These are phyloP conservation scores for Candida fluviatilis DNA, from an alignment of 805 yeast species.

Conservation along the genomic window DNA sequence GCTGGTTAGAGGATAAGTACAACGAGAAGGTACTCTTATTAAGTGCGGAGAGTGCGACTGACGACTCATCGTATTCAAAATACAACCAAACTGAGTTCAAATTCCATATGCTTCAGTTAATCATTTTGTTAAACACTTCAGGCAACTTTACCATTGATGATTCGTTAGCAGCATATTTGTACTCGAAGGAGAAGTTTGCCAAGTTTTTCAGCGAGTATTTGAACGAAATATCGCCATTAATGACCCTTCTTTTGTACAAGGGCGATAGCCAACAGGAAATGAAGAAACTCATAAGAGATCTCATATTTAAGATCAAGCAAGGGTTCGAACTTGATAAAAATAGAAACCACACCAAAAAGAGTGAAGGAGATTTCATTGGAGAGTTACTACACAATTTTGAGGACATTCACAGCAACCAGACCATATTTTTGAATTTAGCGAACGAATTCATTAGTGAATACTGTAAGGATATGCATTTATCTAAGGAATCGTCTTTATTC, in stretches of 20 bases:
- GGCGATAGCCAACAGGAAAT: constrained; percentile 12
- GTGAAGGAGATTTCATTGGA: constrained; percentile 25
- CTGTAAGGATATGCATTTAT: constrained; percentile 32
- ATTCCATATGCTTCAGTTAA: constrained; percentile 37
- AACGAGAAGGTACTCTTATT: constrained; percentile 9
- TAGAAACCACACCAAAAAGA: constrained; percentile 10
- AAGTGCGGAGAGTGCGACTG: background rate
- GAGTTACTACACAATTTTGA: constrained; percentile 29
- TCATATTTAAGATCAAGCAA: constrained; percentile 19
- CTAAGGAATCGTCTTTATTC: constrained; percentile 39
- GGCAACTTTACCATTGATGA: constrained; percentile 15
- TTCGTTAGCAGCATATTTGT: constrained; percentile 31
- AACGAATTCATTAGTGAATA: constrained; percentile 37
- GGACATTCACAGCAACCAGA: constrained; percentile 21
- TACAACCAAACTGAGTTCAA: constrained; percentile 24
- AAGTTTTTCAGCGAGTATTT: constrained; percentile 27
- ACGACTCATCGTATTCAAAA: constrained; percentile 3
- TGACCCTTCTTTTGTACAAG: constrained; percentile 26
- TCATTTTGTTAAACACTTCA: constrained; percentile 23
- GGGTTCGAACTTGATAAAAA: constrained; percentile 17
- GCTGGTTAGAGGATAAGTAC: constrained; percentile 28
- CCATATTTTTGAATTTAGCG: constrained; percentile 32
- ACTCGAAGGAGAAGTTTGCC: constrained; percentile 34
- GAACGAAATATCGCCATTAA: constrained; percentile 31
- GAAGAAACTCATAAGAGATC: constrained; percentile 16